Evolutionary conservation across 2,329 filamentous ascomycete species (phyloP), one percentile per base, ranked within the genome.

Genomic region (Beauveria bassiana): DNA sequence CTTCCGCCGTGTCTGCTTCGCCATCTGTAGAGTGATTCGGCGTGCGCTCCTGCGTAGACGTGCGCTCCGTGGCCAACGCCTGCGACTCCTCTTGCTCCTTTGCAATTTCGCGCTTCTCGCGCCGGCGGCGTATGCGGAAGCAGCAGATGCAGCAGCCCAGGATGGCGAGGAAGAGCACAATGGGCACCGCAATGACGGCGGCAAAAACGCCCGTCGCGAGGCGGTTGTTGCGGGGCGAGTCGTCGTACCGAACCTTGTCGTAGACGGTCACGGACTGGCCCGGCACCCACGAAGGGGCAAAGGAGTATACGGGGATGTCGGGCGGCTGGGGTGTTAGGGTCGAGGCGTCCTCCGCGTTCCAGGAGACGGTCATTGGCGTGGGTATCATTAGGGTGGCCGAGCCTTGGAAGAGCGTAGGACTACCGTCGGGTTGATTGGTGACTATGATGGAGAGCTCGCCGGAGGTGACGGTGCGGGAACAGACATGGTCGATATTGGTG

Each of bases 91-190:
- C 60, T n/a, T 55, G 60, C 47, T 62, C 54, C 53, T 57, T 56
- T 8, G 34, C 53, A 38, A 57, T 56, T 20, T 45, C 60, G 9
- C 46, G 60, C 53, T 57, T 62, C 47, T 58, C 59, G 1, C 50
- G 55, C n/a, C 38, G 34, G 20, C 60, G 53, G 22, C 47, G 47
- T 14, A 31, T 28, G 38, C 60, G 53, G 28, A 62, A 47, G 40
- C 60, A 62, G 60, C 60, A 62, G 10, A 57, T 57, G 54, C 53
- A 57, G 47, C 45, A 57, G 22, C 53, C 53, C 8, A 56, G 26
- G 16, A 62, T 58, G 47, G 40, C n/a, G 10, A 57, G 38, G 47
- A 62, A 56, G 5, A 62, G 45, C 47, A 62, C 24, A 42, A 62
- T 57, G 8, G 60, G 60, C 5, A 62, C 46, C 5, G 42, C 60